Conservation (phyloP, 2,329 filamentous ascomycete genomes). For the Paecilomyces fulvus region DNA sequence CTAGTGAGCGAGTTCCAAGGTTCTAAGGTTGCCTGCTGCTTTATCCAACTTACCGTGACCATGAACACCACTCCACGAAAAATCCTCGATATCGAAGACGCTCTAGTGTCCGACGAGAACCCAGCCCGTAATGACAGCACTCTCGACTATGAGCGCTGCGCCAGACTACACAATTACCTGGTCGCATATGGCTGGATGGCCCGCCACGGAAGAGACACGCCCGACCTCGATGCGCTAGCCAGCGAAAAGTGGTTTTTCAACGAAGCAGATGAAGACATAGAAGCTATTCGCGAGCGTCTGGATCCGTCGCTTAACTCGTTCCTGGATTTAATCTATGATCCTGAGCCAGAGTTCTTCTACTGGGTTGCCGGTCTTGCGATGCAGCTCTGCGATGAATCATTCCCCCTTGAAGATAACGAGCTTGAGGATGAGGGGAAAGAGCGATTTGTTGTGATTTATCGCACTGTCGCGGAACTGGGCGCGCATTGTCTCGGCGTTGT, state of each 20-base stretch:
- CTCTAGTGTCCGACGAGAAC: background rate
- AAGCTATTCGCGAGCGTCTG: constrained; percentile 6
- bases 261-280: background rate
- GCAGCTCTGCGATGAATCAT: constrained; percentile 2
- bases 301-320: constrained; percentile 7
- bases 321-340: constrained; percentile 8
- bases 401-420: constrained; percentile 3
- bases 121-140: background rate
- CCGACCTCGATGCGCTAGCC: constrained; percentile 1
- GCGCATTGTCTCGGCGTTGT: constrained; percentile 5
- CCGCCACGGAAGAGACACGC: constrained; percentile 4
- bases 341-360: constrained; percentile 8
- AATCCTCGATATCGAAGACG: constrained; percentile 2
- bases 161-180: constrained; percentile 14
- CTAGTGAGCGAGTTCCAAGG: too few relatives aligned
- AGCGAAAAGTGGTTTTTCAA: background rate
- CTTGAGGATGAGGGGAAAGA: constrained; percentile 2
- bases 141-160: constrained; percentile 7
- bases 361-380: constrained; percentile 8
- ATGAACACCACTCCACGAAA: background rate
- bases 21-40: too few relatives aligned
- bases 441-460: constrained; percentile 10
- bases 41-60: too few relatives aligned
- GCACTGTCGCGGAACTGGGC: constrained; percentile 5
- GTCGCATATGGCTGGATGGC: constrained; percentile 13